A percentile compares a stretch with the other conserved stretches of the same genome.
Conservation (phyloP, 352 stramenopile genomes). For the Pythium aristosporum region DNA sequence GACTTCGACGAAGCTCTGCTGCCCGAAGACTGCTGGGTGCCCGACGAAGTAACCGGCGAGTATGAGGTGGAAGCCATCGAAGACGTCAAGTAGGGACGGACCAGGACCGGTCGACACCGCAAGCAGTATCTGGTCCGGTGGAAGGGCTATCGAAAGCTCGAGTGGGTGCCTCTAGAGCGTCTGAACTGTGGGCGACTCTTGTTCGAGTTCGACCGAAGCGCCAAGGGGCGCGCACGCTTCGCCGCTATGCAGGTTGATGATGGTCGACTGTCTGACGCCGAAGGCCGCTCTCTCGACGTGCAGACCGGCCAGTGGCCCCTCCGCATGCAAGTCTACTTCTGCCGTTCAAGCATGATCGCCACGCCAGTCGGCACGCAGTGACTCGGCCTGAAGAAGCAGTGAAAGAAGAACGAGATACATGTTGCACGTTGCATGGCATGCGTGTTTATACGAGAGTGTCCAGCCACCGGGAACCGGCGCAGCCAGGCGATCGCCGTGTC, state of each 20-base stretch:
- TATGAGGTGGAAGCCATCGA: slow-evolving; percentile 23
- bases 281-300: not conserved
- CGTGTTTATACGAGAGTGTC: too few relatives aligned
- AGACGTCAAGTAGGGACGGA: slow-evolving; percentile 17
- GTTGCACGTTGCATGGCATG: too few relatives aligned
- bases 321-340: too few relatives aligned
- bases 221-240: slow-evolving; percentile 2
- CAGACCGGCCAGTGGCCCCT: not conserved
- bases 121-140: slow-evolving; percentile 28
- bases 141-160: slow-evolving; percentile 20
- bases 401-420: too few relatives aligned
- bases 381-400: too few relatives aligned
- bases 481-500: too few relatives aligned
- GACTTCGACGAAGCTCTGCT: slow-evolving; percentile 31
- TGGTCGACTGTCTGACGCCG: not conserved
- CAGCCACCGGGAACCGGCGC: too few relatives aligned
- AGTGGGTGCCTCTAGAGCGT: slow-evolving; percentile 11
- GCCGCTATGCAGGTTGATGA: slow-evolving; percentile 20
- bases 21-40: slow-evolving; percentile 28
- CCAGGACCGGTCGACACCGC: not conserved
- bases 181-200: slow-evolving; percentile 19
- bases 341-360: too few relatives aligned
- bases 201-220: slow-evolving; percentile 22
- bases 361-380: too few relatives aligned
- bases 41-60: slow-evolving; percentile 8